Evolutionary conservation across 768 basidiomycete species (phyloP).

Genomic region (Naganishia vishniacii): DNA sequence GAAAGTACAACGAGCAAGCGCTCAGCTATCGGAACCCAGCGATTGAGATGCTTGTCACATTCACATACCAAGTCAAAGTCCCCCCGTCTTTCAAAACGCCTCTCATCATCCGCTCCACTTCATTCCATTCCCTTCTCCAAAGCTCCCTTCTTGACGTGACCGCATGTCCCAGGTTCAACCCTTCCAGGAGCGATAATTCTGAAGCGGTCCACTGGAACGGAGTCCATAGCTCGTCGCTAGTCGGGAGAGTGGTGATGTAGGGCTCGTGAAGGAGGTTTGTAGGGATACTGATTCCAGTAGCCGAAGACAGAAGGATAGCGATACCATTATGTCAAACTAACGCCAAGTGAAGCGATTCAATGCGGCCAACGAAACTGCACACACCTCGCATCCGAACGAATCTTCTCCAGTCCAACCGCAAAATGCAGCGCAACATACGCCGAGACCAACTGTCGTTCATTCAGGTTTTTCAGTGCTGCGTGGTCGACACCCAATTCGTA

Average conservation of each 20-base stretch:
- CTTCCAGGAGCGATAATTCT: slow-evolving; percentile 65
- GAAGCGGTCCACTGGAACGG: slow-evolving; percentile 63
- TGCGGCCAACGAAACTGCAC: not conserved
- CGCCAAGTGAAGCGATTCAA: not conserved
- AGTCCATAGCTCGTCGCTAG: slow-evolving; percentile 58
- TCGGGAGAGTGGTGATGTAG: slow-evolving; percentile 68
- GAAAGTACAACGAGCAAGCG: not conserved
- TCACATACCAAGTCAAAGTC: slow-evolving; percentile 62
- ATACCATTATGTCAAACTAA: not conserved
- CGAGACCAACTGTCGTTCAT: slow-evolving; percentile 23
- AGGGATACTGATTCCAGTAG: not conserved
- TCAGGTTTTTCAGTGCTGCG: not conserved
- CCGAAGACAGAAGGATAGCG: not conserved
- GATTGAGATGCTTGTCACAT: not conserved
- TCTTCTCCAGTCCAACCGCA: slow-evolving; percentile 1
- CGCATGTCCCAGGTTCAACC: slow-evolving; percentile 76
- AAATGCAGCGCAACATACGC: slow-evolving; percentile 18
- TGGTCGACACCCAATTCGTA: not conserved
- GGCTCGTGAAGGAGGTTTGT: slow-evolving; percentile 48
- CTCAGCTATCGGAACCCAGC: not conserved
- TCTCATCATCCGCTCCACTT: slow-evolving; percentile 54
- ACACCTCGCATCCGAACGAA: not conserved
- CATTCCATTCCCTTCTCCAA: slow-evolving; percentile 62
- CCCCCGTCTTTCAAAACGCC: slow-evolving; percentile 36
- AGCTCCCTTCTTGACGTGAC: slow-evolving; percentile 61